Evolutionary conservation across 768 basidiomycete species (phyloP).

Genomic region (Wakefieldia striispora): DNA sequence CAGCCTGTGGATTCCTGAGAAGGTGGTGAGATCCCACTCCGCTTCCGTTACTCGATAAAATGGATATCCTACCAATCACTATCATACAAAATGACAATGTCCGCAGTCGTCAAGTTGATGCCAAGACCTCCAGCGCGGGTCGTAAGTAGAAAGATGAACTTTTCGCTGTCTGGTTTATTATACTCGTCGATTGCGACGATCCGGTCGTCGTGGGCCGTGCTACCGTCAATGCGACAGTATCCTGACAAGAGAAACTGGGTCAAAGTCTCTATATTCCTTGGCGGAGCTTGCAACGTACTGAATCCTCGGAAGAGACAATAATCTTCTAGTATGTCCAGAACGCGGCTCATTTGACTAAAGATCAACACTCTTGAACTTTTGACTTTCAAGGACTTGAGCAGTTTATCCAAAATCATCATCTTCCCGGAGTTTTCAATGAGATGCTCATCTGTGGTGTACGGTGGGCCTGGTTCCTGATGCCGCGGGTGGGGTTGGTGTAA

Average conservation of each 20-base stretch:
- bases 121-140: constrained; percentile 97
- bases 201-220: constrained; percentile 95
- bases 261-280: neutral
- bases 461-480: constrained; percentile 88
- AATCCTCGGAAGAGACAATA: constrained; percentile 91
- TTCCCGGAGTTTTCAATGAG: constrained; percentile 92
- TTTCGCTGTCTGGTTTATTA: constrained; percentile 91
- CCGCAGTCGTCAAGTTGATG: constrained; percentile 93
- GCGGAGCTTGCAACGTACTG: constrained; percentile 49
- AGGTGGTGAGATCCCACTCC: neutral
- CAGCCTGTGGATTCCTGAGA: constrained; percentile 94
- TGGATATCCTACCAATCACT: constrained; percentile 77
- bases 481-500: neutral
- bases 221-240: constrained; percentile 95
- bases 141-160: constrained; percentile 94
- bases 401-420: constrained; percentile 96
- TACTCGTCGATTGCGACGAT: constrained; percentile 96
- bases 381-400: constrained; percentile 80
- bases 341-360: constrained; percentile 99
- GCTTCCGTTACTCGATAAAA: neutral
- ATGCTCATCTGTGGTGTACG: constrained; percentile 98
- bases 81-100: constrained; percentile 94
- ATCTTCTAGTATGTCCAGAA: constrained; percentile 93
- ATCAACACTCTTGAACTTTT: constrained; percentile 96
- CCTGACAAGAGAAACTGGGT: constrained; percentile 42